phyloP scores from a whole-genome alignment of 805 yeast species.

The Kluyveromyces starmeri region DNA sequence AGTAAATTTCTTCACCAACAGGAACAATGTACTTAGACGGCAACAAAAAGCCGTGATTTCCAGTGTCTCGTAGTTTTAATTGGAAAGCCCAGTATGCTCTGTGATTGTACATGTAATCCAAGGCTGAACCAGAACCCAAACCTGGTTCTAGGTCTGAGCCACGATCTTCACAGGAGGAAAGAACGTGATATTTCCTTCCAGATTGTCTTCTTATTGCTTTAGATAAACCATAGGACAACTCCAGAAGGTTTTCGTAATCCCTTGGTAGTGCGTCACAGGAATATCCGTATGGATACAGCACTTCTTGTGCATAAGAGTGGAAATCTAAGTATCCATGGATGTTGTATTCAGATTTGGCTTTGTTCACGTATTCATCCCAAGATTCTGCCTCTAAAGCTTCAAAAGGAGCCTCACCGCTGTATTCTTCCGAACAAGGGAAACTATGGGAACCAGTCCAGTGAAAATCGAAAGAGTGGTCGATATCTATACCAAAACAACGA shows the following conservation, averaged over 20 bases:
- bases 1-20: conserved; percentile 66
- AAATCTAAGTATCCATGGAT: conserved; percentile 73
- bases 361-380: conserved; percentile 40
- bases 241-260: conserved; percentile 72
- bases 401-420: conserved; percentile 65
- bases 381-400: conserved; percentile 52
- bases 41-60: conserved; percentile 72
- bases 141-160: conserved; percentile 68
- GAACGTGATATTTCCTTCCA: conserved; percentile 59
- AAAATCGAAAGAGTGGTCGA: conserved; percentile 74
- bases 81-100: conserved; percentile 81
- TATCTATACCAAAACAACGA: conserved; percentile 72
- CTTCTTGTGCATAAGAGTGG: conserved; percentile 79
- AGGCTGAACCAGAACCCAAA: conserved; percentile 68
- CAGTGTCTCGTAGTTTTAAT: conserved; percentile 71
- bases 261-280: conserved; percentile 67
- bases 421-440: conserved; percentile 76
- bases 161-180: conserved; percentile 72
- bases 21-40: conserved; percentile 65
- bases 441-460: conserved; percentile 58
- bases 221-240: conserved; percentile 71
- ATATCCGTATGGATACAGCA: conserved; percentile 74
- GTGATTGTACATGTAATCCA: conserved; percentile 78
- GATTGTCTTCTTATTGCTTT: conserved; percentile 58
- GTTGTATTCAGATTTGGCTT: conserved; percentile 38